Conservation (phyloP, 805 yeast genomes). For the Blastobotrys robertii region DNA sequence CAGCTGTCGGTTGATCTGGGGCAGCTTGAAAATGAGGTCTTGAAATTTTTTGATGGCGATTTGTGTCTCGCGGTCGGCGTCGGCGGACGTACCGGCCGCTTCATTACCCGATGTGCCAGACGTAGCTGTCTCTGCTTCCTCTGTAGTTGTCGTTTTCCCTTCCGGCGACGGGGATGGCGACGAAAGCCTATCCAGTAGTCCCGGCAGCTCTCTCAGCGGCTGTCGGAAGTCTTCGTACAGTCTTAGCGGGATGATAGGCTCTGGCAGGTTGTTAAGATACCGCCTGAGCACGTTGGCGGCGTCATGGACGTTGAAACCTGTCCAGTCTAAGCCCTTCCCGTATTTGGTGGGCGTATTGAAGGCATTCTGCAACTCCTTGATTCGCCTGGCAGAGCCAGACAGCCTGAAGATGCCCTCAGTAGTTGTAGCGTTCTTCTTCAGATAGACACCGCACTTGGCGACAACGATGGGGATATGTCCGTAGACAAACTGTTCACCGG, state of each 20-base stretch:
- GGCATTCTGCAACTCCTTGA: conserved; percentile 71
- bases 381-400: conserved; percentile 82
- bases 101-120: conserved; percentile 4
- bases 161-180: conserved; percentile 3
- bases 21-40: conserved; percentile 53
- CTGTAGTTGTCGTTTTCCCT: background rate
- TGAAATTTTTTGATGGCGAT: conserved; percentile 65
- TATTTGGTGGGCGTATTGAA: conserved; percentile 85
- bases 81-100: too few species aligned
- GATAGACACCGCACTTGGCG: conserved; percentile 86
- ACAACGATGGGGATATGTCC: conserved; percentile 89
- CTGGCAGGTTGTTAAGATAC: conserved; percentile 78
- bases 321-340: conserved; percentile 85
- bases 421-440: conserved; percentile 59
- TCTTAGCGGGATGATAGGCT: conserved; percentile 77
- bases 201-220: conserved; percentile 53
- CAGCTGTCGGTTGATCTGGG: conserved; percentile 70
- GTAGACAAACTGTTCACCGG: conserved; percentile 57
- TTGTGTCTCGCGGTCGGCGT: conserved; percentile 14
- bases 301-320: conserved; percentile 90
- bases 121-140: conserved; percentile 1
- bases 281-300: conserved; percentile 87
- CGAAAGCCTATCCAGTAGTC: conserved; percentile 48
- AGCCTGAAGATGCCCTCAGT: conserved; percentile 90
- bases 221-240: conserved; percentile 70